Conservation (phyloP, 1,139 yeast species). For the Meyerozyma elateridarum region DNA sequence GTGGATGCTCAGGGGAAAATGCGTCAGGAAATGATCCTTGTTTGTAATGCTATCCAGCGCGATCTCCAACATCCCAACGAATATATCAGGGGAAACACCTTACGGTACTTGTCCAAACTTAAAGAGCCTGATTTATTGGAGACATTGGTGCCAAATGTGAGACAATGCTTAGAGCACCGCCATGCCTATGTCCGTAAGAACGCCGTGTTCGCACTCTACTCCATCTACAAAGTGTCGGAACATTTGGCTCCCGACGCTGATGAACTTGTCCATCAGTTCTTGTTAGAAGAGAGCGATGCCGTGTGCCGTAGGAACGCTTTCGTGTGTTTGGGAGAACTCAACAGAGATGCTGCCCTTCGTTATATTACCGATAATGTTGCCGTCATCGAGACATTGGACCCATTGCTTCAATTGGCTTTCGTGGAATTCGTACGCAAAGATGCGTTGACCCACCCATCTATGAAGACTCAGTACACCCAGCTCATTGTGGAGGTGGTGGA, state of each 20-base stretch:
- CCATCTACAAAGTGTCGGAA: constrained; percentile 77
- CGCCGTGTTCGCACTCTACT: constrained; percentile 86
- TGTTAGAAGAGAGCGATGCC: constrained; percentile 82
- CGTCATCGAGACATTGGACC: constrained; percentile 67
- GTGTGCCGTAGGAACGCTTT: constrained; percentile 96
- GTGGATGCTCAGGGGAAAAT: constrained; percentile 82
- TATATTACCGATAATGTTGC: constrained; percentile 72
- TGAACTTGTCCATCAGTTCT: constrained; percentile 68
- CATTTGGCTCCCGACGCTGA: constrained; percentile 94
- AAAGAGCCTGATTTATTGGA: constrained; percentile 92
- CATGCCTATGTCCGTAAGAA: constrained; percentile 98
- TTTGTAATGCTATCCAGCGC: constrained; percentile 95
- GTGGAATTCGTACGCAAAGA: constrained; percentile 90
- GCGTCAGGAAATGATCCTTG: constrained; percentile 98
- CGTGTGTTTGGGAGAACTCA: constrained; percentile 76
- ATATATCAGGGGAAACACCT: constrained; percentile 90
- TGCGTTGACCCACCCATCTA: constrained; percentile 56
- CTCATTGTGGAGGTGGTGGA: constrained; percentile 72
- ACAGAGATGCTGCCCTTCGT: constrained; percentile 78
- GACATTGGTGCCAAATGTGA: constrained; percentile 89
- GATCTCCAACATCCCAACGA: constrained; percentile 98
- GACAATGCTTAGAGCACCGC: constrained; percentile 89
- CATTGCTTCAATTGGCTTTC: constrained; percentile 81
- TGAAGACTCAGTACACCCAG: constrained; percentile 67
- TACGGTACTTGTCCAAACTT: constrained; percentile 85